A percentile compares a stretch with the other conserved stretches of the same genome.
Evolutionary conservation across 345 rosid species (phyloP).

Genomic region (Stellera chamaejasme): DNA sequence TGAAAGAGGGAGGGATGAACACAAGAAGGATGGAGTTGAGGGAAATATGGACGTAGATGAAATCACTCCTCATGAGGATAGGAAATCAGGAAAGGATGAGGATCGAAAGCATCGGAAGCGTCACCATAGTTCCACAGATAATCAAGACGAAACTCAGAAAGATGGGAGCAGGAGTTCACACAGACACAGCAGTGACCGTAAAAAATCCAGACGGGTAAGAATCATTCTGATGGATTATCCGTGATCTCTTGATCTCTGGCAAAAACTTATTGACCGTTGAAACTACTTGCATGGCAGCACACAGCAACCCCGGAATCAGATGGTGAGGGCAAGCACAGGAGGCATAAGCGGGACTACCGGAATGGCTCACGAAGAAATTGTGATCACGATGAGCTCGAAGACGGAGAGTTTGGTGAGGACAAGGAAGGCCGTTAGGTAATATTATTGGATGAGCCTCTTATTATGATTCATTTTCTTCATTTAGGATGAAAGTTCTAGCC

Average conservation of each 20-base stretch:
- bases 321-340: slow-evolving; percentile 52
- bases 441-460: slow-evolving; percentile 7
- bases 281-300: slow-evolving; percentile 44
- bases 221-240: slow-evolving; percentile 5
- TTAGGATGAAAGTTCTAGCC: too few species aligned
- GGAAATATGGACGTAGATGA: slow-evolving; percentile 35
- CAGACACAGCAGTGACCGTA: slow-evolving; percentile 44
- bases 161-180: slow-evolving; percentile 43
- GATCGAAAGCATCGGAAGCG: slow-evolving; percentile 53
- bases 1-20: slow-evolving; percentile 53
- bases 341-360: slow-evolving; percentile 53
- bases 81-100: slow-evolving; percentile 50
- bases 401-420: slow-evolving; percentile 71
- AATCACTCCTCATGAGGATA: slow-evolving; percentile 30
- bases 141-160: slow-evolving; percentile 42
- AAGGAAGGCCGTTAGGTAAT: slow-evolving; percentile 21
- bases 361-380: slow-evolving; percentile 43
- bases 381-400: slow-evolving; percentile 71
- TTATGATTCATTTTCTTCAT: background rate
- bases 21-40: slow-evolving; percentile 33
- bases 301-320: slow-evolving; percentile 59
- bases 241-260: background rate
- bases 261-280: background rate
- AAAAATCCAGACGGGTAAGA: slow-evolving; percentile 52
- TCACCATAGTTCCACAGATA: slow-evolving; percentile 37